phyloP scores from a whole-genome alignment of 345 rosid species.

The Gossypium herbaceum region DNA sequence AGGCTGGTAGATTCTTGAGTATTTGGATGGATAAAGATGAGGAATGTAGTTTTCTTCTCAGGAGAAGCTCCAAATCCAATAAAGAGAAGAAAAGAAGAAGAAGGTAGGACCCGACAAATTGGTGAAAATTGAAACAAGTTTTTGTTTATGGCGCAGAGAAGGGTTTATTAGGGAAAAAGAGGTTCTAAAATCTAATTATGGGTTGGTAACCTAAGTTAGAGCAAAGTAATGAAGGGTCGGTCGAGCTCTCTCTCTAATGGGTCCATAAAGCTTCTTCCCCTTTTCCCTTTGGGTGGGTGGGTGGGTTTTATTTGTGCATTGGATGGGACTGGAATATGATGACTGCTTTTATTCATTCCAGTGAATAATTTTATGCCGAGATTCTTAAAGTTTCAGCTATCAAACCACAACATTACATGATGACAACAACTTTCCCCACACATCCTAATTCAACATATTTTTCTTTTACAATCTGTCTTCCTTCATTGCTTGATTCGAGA shows the following conservation, averaged over 20 bases:
- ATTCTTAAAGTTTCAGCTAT: not conserved
- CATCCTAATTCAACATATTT: not conserved
- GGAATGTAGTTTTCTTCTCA: not conserved
- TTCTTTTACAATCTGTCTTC: too few relatives aligned
- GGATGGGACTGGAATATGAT: not conserved
- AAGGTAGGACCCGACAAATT: too few relatives aligned
- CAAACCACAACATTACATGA: not conserved
- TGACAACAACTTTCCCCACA: not conserved
- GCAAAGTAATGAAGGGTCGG: not conserved
- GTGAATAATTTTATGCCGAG: not conserved
- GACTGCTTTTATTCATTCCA: not conserved
- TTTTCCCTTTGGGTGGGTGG: not conserved
- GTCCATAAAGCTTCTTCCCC: not conserved
- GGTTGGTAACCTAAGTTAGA: not conserved
- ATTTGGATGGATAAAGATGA: not conserved
- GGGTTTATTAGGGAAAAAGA: not conserved
- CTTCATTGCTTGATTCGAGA: too few relatives aligned
- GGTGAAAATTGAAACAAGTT: not conserved
- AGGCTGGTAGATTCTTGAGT: too few relatives aligned
- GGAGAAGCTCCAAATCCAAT: too few relatives aligned
- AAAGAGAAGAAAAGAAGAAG: too few relatives aligned
- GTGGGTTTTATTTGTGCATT: not conserved
- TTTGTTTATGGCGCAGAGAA: not conserved
- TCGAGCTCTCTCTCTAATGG: not conserved
- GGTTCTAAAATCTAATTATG: not conserved